Conservation (phyloP, 2,329 filamentous ascomycete species). For the Ophiostoma ips region DNA sequence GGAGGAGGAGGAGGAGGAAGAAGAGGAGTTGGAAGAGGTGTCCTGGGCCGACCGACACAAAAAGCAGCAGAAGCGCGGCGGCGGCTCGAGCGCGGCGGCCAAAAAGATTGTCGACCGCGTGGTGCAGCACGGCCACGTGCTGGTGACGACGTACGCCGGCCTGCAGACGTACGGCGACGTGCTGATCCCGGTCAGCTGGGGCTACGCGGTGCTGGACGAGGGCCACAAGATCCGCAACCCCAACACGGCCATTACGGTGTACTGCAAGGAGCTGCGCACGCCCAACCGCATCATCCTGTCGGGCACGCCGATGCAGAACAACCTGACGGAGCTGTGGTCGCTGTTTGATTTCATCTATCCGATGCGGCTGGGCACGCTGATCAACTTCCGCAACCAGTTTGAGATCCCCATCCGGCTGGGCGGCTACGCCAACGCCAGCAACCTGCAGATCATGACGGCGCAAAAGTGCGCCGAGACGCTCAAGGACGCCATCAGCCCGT, state of each 20-base stretch:
- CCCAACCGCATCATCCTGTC: slow-evolving; percentile 86
- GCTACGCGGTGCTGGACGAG: slow-evolving; percentile 87
- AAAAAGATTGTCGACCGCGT: slow-evolving; percentile 73
- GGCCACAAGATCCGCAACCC: slow-evolving; percentile 98
- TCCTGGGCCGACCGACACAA: slow-evolving; percentile 27
- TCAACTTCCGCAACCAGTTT: slow-evolving; percentile 82
- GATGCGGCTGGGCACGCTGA: slow-evolving; percentile 82
- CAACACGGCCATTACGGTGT: slow-evolving; percentile 85
- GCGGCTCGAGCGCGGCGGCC: slow-evolving; percentile 55
- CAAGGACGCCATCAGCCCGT: slow-evolving; percentile 87
- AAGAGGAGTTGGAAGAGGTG: slow-evolving; percentile 22
- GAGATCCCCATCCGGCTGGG: slow-evolving; percentile 88
- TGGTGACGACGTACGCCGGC: slow-evolving; percentile 92
- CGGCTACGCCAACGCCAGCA: slow-evolving; percentile 89
- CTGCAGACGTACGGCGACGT: slow-evolving; percentile 83
- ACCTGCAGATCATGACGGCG: slow-evolving; percentile 85
- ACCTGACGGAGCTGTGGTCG: slow-evolving; percentile 88
- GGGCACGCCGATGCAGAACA: slow-evolving; percentile 96
- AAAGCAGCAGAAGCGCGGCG: slow-evolving; percentile 1
- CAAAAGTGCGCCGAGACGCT: slow-evolving; percentile 87
- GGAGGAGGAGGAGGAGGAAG: slow-evolving; percentile 7
- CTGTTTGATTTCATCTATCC: slow-evolving; percentile 96
- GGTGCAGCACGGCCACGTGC: slow-evolving; percentile 70
- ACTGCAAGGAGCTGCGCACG: slow-evolving; percentile 86
- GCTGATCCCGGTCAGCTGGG: slow-evolving; percentile 75